A percentile compares a stretch with the other conserved stretches of the same genome.
phyloP scores from a whole-genome alignment of 2,329 filamentous ascomycete species.

The Stagonosporopsis chrysanthemi region DNA sequence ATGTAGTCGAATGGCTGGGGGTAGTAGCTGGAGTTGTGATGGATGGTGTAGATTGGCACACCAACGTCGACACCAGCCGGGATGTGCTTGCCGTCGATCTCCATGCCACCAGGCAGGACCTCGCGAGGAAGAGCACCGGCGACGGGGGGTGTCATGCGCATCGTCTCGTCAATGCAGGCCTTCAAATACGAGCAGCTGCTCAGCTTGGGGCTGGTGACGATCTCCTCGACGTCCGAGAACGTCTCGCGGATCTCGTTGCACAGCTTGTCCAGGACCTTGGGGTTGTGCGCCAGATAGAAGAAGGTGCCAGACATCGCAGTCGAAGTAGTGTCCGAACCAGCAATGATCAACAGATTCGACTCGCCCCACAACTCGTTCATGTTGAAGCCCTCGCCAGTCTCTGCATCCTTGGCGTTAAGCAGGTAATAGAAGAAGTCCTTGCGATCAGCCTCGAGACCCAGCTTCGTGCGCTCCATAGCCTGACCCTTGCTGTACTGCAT shows the following conservation, averaged over 20 bases:
- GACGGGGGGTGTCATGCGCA: conserved; percentile 52
- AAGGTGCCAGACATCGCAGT: conserved; percentile 52
- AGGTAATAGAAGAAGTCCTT: conserved; percentile 60
- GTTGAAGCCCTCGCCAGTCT: conserved; percentile 54
- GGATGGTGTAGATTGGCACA: conserved; percentile 49
- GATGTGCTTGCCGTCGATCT: conserved; percentile 47
- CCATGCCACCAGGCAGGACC: conserved; percentile 48
- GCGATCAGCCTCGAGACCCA: conserved; percentile 50
- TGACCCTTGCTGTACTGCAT: conserved; percentile 55
- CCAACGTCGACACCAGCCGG: conserved; percentile 49
- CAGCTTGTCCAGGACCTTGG: conserved; percentile 42
- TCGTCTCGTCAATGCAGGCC: conserved; percentile 52
- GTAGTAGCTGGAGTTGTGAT: conserved; percentile 50
- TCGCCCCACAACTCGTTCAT: conserved; percentile 59
- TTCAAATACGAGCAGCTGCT: conserved; percentile 45
- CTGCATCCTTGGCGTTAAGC: conserved; percentile 56
- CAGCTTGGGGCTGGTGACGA: conserved; percentile 45
- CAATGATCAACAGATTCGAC: conserved; percentile 59
- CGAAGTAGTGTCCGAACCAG: conserved; percentile 56
- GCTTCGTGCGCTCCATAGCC: conserved; percentile 53
- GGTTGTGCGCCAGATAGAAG: conserved; percentile 56
- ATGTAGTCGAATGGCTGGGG: conserved; percentile 49
- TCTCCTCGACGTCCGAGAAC: conserved; percentile 49
- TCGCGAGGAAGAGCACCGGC: conserved; percentile 49
- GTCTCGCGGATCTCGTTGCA: conserved; percentile 45